These are phyloP conservation scores for Trichoderma sp. DNA, from an alignment of 2,329 filamentous ascomycete genomes.

Conservation along the genomic window DNA sequence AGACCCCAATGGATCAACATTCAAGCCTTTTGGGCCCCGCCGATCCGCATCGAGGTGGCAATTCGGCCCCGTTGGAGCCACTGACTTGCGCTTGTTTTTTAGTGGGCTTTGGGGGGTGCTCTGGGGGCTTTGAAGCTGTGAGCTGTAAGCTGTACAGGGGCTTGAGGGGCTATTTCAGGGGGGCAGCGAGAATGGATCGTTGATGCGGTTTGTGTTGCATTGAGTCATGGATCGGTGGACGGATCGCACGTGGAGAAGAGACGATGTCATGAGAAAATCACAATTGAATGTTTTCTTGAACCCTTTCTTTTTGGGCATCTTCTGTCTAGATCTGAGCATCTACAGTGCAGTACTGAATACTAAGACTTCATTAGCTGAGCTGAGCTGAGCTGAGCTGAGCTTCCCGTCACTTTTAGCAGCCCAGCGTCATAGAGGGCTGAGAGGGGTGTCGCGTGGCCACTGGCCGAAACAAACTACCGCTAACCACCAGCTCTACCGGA, in stretches of 20 bases:
- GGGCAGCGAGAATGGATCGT: neutral
- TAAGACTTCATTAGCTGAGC: neutral
- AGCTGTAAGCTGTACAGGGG: neutral
- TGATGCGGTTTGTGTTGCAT: neutral
- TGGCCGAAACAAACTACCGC: neutral
- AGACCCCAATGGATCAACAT: neutral
- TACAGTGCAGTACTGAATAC: neutral
- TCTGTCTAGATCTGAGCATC: neutral
- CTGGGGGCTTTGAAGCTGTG: neutral
- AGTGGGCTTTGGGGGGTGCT: neutral
- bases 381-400: neutral
- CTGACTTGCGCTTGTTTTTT: neutral
- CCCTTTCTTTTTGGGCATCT: neutral
- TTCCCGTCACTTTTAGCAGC: neutral
- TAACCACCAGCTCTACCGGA: neutral
- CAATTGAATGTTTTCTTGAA: neutral
- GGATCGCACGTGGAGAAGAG: neutral
- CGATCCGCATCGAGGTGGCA: neutral
- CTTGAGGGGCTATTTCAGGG: neutral
- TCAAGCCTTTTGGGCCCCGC: neutral
- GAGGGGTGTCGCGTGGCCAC: neutral
- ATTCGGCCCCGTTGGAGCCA: neutral
- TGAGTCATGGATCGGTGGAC: neutral
- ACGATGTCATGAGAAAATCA: neutral
- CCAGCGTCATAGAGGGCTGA: neutral